phyloP scores from a whole-genome alignment of 177 flowering plant species.

The Vitis hybrid region DNA sequence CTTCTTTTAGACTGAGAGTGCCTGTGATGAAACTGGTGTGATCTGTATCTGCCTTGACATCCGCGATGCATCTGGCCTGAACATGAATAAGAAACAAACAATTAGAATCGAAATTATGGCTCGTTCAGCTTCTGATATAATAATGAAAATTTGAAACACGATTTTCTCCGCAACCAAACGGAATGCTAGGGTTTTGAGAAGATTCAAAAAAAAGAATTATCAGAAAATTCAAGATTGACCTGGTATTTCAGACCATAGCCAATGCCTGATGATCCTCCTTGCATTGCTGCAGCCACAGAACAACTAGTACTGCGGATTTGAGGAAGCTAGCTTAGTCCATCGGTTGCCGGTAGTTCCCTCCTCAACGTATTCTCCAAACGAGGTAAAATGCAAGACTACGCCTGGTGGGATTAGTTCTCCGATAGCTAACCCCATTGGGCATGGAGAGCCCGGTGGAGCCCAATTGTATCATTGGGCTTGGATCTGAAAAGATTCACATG shows the following conservation, averaged over 20 bases:
- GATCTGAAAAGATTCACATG: no score
- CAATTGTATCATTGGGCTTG: no score
- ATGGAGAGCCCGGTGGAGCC: no score
- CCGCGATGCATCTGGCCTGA: constrained; percentile 92
- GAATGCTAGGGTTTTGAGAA: neutral
- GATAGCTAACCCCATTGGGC: no score
- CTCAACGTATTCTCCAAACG: no score
- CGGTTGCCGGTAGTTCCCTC: neutral
- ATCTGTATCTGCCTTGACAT: constrained; percentile 85
- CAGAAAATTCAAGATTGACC: constrained; percentile 28
- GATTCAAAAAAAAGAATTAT: neutral
- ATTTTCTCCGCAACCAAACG: neutral
- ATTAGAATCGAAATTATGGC: constrained; percentile 8
- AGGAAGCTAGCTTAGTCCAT: neutral
- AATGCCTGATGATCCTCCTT: constrained; percentile 80
- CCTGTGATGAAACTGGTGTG: constrained; percentile 89
- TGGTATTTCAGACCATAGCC: constrained; percentile 96
- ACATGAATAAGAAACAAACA: constrained; percentile 1
- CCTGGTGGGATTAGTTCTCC: no score
- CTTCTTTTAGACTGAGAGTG: constrained; percentile 90
- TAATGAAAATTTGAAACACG: no score
- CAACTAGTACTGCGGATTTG: no score
- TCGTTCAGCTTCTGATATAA: neutral
- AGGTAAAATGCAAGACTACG: no score
- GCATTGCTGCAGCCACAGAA: constrained; percentile 43